A percentile compares a stretch with the other conserved stretches of the same genome.
These are phyloP conservation scores for Domatiomyces globalis DNA, from an alignment of 2,329 filamentous ascomycete species.

Conservation along the genomic window DNA sequence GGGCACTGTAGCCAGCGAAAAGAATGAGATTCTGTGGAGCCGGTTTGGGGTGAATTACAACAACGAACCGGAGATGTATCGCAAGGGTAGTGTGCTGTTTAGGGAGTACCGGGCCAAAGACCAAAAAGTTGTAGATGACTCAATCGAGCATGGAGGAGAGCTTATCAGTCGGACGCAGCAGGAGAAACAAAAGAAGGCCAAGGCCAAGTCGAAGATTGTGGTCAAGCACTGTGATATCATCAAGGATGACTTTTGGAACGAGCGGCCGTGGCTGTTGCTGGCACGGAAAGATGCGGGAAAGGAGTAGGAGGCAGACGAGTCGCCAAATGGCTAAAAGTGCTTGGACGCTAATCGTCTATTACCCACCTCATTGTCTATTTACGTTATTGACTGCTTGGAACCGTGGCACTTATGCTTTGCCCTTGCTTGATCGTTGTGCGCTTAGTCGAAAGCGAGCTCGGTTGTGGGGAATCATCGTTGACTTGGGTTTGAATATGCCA, in stretches of 20 bases:
- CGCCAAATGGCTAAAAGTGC: background rate
- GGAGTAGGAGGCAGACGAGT: background rate
- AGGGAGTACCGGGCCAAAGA: slow-evolving; percentile 49
- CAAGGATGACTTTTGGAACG: slow-evolving; percentile 85
- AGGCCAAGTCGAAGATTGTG: slow-evolving; percentile 64
- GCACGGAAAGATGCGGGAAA: background rate
- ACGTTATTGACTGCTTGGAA: background rate
- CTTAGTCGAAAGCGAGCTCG: too few relatives aligned
- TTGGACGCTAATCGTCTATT: background rate
- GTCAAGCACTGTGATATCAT: slow-evolving; percentile 88
- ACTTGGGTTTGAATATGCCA: too few relatives aligned
- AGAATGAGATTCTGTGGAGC: slow-evolving; percentile 90
- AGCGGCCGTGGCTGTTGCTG: slow-evolving; percentile 61
- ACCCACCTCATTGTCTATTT: background rate
- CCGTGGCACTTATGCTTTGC: too few relatives aligned
- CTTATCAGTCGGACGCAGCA: slow-evolving; percentile 52
- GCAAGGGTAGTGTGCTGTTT: slow-evolving; percentile 83
- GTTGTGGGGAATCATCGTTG: too few relatives aligned
- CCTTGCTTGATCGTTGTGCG: too few relatives aligned
- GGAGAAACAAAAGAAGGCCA: slow-evolving; percentile 69
- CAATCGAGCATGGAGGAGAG: background rate
- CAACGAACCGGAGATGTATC: slow-evolving; percentile 82
- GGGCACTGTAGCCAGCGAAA: slow-evolving; percentile 71
- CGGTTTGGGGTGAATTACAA: slow-evolving; percentile 93
- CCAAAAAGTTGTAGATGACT: background rate